These are phyloP conservation scores for Ambrosia trifida DNA, from an alignment of 129 eudicot species.

Conservation along the genomic window DNA sequence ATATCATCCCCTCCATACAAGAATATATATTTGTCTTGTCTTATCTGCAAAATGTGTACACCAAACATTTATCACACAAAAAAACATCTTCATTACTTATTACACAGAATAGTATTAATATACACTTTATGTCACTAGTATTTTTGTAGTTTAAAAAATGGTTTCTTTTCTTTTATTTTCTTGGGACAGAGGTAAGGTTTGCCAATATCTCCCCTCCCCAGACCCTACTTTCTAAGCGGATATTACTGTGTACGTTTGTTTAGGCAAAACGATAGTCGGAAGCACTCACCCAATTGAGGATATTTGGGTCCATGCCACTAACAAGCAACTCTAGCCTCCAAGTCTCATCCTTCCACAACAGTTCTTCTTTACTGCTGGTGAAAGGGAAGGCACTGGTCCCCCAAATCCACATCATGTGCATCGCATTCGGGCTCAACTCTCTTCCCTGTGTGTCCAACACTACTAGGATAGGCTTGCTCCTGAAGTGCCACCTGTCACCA, in stretches of 20 bases:
- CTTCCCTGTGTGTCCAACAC: slow-evolving; percentile 58
- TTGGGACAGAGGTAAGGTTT: too few relatives aligned
- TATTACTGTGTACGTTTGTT: too few relatives aligned
- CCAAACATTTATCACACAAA: slow-evolving; percentile 12
- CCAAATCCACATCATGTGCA: slow-evolving; percentile 76
- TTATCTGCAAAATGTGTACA: slow-evolving; percentile 31
- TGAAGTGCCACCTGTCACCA: slow-evolving; percentile 56
- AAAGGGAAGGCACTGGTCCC: slow-evolving; percentile 58
- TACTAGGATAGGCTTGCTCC: slow-evolving; percentile 53
- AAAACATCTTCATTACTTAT: neutral
- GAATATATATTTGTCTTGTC: slow-evolving; percentile 41
- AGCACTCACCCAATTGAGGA: slow-evolving; percentile 48
- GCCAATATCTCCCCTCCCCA: too few relatives aligned
- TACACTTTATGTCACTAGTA: too few relatives aligned
- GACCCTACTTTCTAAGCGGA: too few relatives aligned
- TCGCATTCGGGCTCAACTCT: slow-evolving; percentile 55
- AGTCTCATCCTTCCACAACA: slow-evolving; percentile 51
- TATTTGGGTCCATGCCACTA: slow-evolving; percentile 46
- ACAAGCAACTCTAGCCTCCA: slow-evolving; percentile 65
- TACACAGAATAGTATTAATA: neutral
- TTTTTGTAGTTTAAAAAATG: too few relatives aligned
- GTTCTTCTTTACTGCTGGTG: slow-evolving; percentile 44
- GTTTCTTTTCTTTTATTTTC: too few relatives aligned
- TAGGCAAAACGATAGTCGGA: neutral
- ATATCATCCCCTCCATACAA: slow-evolving; percentile 65